These are phyloP conservation scores for Powellomyces hirtus DNA, from an alignment of 192 early-diverging fungal species.

Conservation along the genomic window DNA sequence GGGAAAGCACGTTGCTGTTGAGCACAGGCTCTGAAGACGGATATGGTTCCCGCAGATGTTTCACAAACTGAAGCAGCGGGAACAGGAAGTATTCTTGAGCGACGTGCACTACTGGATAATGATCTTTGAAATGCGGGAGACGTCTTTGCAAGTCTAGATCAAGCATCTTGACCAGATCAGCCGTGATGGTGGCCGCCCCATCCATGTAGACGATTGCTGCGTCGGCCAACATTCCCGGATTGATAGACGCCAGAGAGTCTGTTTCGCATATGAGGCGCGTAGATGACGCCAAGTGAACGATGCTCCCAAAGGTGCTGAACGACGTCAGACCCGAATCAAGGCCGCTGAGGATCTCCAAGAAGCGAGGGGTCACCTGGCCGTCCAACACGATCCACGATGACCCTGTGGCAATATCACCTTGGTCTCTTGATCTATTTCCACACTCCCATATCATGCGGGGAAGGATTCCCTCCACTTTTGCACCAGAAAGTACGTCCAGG, in stretches of 20 bases:
- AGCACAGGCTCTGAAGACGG: background rate
- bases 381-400: conserved; percentile 19
- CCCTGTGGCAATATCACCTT: background rate
- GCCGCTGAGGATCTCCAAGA: background rate
- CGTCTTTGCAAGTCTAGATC: background rate
- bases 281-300: background rate
- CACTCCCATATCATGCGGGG: background rate
- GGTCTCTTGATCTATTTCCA: background rate
- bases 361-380: background rate
- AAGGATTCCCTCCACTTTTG: conserved; percentile 1
- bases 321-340: background rate
- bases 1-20: background rate
- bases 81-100: background rate
- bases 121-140: background rate
- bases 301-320: background rate
- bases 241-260: background rate
- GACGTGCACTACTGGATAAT: background rate
- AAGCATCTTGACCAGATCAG: background rate
- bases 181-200: background rate
- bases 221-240: conserved; percentile 8
- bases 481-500: background rate
- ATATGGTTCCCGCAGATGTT: background rate
- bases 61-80: background rate
- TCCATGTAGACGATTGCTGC: conserved; percentile 12
- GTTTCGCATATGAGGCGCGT: conserved; percentile 15